These are phyloP conservation scores for Ogataea nitratoaversa DNA, from an alignment of 805 yeast genomes.

Conservation along the genomic window DNA sequence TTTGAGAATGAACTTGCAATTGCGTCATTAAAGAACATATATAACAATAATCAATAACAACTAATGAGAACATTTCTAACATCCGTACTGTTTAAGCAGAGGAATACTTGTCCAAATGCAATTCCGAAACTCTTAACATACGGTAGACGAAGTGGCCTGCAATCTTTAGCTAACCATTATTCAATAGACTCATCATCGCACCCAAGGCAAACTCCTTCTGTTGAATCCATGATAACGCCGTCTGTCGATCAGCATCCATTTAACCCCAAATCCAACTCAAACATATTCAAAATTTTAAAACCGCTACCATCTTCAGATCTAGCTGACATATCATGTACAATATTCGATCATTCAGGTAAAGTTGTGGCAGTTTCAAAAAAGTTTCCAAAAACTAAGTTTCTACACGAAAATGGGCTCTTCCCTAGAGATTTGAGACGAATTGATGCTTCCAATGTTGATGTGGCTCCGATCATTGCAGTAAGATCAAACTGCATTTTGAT, in stretches of 20 bases:
- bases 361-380: slow-evolving; percentile 66
- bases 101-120: too few relatives aligned
- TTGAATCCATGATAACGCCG: too few relatives aligned
- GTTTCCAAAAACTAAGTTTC: slow-evolving; percentile 67
- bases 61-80: too few relatives aligned
- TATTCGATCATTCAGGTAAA: slow-evolving; percentile 67
- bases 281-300: slow-evolving; percentile 26
- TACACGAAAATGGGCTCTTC: slow-evolving; percentile 65
- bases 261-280: not conserved
- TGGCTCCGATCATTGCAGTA: slow-evolving; percentile 85
- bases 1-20: too few relatives aligned
- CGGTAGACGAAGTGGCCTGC: too few relatives aligned
- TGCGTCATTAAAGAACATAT: too few relatives aligned
- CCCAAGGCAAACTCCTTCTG: too few relatives aligned
- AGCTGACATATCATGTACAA: slow-evolving; percentile 68
- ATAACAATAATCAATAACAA: too few relatives aligned
- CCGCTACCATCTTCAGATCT: slow-evolving; percentile 45
- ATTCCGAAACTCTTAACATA: too few relatives aligned
- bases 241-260: not conserved
- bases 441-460: slow-evolving; percentile 69
- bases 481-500: slow-evolving; percentile 74
- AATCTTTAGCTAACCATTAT: too few relatives aligned
- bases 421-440: slow-evolving; percentile 87
- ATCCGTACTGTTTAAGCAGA: too few relatives aligned
- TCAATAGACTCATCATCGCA: too few relatives aligned